These are phyloP conservation scores for Wickerhamomyces rabaulensis DNA, from an alignment of 805 yeast genomes.

Conservation along the genomic window DNA sequence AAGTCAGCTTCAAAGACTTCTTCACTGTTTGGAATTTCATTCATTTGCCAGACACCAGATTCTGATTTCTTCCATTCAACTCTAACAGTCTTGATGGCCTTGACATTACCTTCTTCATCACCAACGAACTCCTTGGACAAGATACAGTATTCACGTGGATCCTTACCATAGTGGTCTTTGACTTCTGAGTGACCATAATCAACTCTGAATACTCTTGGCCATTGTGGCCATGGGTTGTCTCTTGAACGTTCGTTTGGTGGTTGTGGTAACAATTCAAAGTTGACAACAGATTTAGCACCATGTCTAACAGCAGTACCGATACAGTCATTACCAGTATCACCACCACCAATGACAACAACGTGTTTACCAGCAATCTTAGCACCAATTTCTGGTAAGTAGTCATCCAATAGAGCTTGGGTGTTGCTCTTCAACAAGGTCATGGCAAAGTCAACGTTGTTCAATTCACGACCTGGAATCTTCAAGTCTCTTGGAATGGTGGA, in stretches of 20 bases:
- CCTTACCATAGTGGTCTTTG: conserved; percentile 89
- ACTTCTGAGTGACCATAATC: conserved; percentile 98
- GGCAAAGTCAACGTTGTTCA: conserved; percentile 88
- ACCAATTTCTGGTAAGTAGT: conserved; percentile 72
- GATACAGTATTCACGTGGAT: conserved; percentile 95
- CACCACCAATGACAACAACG: conserved; percentile 98
- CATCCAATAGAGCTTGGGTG: conserved; percentile 84
- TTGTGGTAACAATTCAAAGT: conserved; percentile 90
- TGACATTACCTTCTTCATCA: conserved; percentile 91
- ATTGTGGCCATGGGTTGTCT: conserved; percentile 99
- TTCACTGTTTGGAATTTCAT: conserved; percentile 92
- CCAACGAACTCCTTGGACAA: conserved; percentile 93
- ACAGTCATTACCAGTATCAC: conserved; percentile 99
- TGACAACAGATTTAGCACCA: conserved; percentile 90
- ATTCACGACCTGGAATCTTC: conserved; percentile 88
- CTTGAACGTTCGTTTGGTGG: conserved; percentile 83
- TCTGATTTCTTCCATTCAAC: conserved; percentile 98
- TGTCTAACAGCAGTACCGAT: conserved; percentile 96
- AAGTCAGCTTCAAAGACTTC: conserved; percentile 93
- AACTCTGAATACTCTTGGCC: conserved; percentile 97
- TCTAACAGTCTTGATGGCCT: conserved; percentile 91
- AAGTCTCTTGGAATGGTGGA: conserved; percentile 95
- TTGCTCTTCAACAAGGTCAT: conserved; percentile 86
- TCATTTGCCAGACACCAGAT: conserved; percentile 98
- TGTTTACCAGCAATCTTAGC: conserved; percentile 73